A percentile compares a stretch with the other conserved stretches of the same genome.
Conservation (phyloP, 2,329 filamentous ascomycete species). For the Beauveria medogensis region DNA sequence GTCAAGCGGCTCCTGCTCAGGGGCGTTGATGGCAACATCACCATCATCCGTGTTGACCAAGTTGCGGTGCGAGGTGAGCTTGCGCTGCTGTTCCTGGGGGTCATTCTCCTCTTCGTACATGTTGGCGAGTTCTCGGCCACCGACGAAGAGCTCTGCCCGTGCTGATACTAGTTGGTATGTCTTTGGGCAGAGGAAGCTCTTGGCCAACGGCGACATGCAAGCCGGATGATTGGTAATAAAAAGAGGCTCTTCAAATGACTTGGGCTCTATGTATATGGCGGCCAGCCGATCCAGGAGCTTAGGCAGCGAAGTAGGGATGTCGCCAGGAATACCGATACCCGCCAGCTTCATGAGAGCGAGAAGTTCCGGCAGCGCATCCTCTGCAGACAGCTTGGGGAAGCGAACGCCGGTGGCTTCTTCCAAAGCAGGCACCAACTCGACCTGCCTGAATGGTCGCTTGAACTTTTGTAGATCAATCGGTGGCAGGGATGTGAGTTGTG, state of each 20-base stretch:
- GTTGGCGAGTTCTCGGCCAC: constrained; percentile 78
- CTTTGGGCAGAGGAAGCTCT: constrained; percentile 65
- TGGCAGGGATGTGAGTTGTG: constrained; percentile 37
- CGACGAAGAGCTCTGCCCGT: constrained; percentile 77
- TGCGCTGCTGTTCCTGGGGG: constrained; percentile 74
- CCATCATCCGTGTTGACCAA: constrained; percentile 28
- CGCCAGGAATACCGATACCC: constrained; percentile 56
- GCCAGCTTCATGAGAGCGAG: constrained; percentile 46
- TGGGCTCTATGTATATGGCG: constrained; percentile 67
- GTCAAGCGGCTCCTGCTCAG: not conserved
- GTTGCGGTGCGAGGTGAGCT: constrained; percentile 56
- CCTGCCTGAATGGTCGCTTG: constrained; percentile 49
- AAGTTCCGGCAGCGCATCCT: constrained; percentile 51
- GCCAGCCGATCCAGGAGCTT: constrained; percentile 76
- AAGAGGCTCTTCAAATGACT: constrained; percentile 58
- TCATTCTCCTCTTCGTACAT: constrained; percentile 99
- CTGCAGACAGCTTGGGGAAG: constrained; percentile 54
- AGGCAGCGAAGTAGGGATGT: constrained; percentile 50
- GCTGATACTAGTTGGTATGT: constrained; percentile 69
- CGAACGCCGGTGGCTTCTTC: constrained; percentile 57
- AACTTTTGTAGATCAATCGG: constrained; percentile 41
- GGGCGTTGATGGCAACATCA: constrained; percentile 20
- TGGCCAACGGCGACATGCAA: constrained; percentile 83
- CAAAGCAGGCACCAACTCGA: constrained; percentile 78
- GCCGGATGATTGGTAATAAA: constrained; percentile 88